These are phyloP conservation scores for Cercospora janseana DNA, from an alignment of 2,329 filamentous ascomycete genomes.

Conservation along the genomic window DNA sequence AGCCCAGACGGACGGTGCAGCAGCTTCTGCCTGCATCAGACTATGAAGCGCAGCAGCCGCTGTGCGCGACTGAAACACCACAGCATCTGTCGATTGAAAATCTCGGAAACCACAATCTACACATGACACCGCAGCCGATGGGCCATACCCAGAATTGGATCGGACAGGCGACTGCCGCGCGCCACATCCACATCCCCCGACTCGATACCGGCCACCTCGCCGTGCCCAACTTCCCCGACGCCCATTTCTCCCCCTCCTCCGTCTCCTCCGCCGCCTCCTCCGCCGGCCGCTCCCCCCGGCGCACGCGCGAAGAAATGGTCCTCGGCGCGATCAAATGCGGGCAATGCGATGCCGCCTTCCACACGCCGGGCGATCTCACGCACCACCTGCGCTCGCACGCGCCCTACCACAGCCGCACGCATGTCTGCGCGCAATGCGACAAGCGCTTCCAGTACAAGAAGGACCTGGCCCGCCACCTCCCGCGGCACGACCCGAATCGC, in stretches of 20 bases:
- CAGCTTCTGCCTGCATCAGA: background rate
- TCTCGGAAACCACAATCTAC: slow-evolving; percentile 19
- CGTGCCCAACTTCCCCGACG: slow-evolving; percentile 11
- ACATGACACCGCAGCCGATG: background rate
- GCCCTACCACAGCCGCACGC: slow-evolving; percentile 24
- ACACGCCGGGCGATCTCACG: slow-evolving; percentile 23
- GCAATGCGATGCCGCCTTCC: slow-evolving; percentile 24
- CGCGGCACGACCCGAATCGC: slow-evolving; percentile 26
- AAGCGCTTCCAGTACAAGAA: slow-evolving; percentile 29
- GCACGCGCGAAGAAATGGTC: slow-evolving; percentile 15
- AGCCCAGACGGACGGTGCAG: background rate
- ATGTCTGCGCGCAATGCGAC: slow-evolving; percentile 24
- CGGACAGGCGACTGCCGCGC: slow-evolving; percentile 13
- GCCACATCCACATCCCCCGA: slow-evolving; percentile 15
- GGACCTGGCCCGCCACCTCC: slow-evolving; percentile 25
- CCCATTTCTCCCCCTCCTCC: slow-evolving; percentile 23
- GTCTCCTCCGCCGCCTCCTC: slow-evolving; percentile 25
- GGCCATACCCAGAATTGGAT: slow-evolving; percentile 24
- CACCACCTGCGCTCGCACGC: slow-evolving; percentile 26
- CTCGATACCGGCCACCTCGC: slow-evolving; percentile 21
- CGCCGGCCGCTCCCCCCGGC: slow-evolving; percentile 15
- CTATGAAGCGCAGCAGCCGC: background rate
- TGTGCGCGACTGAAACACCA: slow-evolving; percentile 1
- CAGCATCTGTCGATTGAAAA: slow-evolving; percentile 14
- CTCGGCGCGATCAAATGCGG: slow-evolving; percentile 19